A percentile compares a stretch with the other conserved stretches of the same genome.
phyloP scores from a whole-genome alignment of 441 rosid genomes.

The Gossypium gossypioides region DNA sequence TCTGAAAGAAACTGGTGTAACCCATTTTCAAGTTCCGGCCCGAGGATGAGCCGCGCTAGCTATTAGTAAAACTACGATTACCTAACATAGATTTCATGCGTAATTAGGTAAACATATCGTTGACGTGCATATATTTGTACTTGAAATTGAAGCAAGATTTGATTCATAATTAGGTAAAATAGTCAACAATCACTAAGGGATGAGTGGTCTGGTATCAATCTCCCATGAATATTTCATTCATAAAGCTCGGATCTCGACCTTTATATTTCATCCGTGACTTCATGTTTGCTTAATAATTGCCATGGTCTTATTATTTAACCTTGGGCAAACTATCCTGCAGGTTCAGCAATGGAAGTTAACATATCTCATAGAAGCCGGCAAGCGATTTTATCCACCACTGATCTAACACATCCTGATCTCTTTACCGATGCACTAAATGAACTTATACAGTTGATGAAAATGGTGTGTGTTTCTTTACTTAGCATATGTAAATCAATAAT shows the following conservation, averaged over 20 bases:
- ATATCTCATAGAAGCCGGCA: constrained; percentile 63
- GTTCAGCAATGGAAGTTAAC: constrained; percentile 80
- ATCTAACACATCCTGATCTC: constrained; percentile 55
- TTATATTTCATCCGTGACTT: not conserved
- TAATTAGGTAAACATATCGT: not conserved
- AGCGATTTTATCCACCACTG: constrained; percentile 55
- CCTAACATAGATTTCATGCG: not conserved
- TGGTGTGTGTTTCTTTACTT: constrained; percentile 22
- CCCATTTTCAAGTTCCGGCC: not conserved
- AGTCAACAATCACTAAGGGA: not conserved
- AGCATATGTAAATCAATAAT: not conserved
- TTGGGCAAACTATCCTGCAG: constrained; percentile 24
- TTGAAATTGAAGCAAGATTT: not conserved
- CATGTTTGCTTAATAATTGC: not conserved
- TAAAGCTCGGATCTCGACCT: not conserved
- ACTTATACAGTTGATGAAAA: constrained; percentile 72
- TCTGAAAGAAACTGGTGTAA: constrained; percentile 2
- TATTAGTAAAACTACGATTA: not conserved
- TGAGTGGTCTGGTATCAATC: not conserved
- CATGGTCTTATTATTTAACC: not conserved
- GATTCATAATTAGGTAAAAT: not conserved
- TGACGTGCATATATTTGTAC: not conserved
- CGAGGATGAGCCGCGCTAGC: not conserved
- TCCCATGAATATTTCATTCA: not conserved
- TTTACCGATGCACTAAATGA: constrained; percentile 64